Evolutionary conservation across 2,329 filamentous ascomycete genomes (phyloP), one percentile per base, ranked within the genome.

Genomic region (Canariomyces notabilis): DNA sequence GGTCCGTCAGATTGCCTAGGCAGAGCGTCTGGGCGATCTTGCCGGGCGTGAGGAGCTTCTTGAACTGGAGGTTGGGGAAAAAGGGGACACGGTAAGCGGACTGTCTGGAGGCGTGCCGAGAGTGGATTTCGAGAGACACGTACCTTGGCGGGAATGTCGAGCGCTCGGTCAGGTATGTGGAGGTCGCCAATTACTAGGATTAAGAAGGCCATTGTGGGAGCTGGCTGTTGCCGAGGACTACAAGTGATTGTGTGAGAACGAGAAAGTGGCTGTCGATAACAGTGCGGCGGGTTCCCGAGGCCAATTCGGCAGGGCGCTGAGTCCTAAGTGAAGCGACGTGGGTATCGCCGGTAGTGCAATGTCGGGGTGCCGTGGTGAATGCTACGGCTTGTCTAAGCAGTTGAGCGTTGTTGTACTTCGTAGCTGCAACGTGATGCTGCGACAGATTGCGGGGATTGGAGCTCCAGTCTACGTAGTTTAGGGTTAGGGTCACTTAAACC

Each of bases 181-280:
- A 95, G 80, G 72, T 95, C 89, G 66, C 89, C 89, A 59, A 95
- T 88, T 63, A 93, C 88, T 64, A 95, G 80, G 64, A 95, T 89
- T 57, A 95, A 77, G 70, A 91, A 88, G 55, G 89, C 88, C 73
- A 91, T 89, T 75, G 81, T 43, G 32, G 41, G 40, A 36, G 9
- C 22, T 23, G 16, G 15, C 32, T 23, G 40, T 22, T 37, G 35
- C n/a, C n/a, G n/a, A n/a, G n/a, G n/a, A n/a, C n/a, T n/a, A n/a
- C n/a, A n/a, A n/a, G n/a, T n/a, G n/a, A n/a, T n/a, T n/a, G n/a
- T n/a, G n/a, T n/a, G n/a, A n/a, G n/a, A n/a, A n/a, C n/a, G n/a
- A n/a, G n/a, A n/a, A n/a, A n/a, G n/a, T n/a, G n/a, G n/a, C n/a
- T n/a, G n/a, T n/a, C n/a, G n/a, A n/a, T n/a, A n/a, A n/a, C n/a